These are phyloP conservation scores for Metschnikowia sp. DNA, from an alignment of 805 yeast genomes.

Conservation along the genomic window DNA sequence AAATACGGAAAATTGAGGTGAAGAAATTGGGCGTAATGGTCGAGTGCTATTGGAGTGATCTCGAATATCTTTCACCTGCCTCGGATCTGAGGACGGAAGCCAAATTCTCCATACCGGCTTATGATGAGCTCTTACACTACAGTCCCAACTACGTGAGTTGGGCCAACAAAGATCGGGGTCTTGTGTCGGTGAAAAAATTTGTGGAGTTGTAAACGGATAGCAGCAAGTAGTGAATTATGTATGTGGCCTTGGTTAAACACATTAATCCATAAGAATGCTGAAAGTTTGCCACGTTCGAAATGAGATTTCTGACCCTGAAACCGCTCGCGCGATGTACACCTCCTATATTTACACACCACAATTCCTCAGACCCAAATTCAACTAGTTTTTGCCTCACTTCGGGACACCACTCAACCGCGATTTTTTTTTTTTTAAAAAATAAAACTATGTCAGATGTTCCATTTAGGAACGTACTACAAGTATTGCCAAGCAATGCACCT, in stretches of 20 bases:
- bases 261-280: background rate
- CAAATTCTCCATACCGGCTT: constrained; percentile 52
- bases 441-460: too few relatives aligned
- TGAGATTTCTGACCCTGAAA: too few relatives aligned
- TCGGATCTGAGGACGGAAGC: constrained; percentile 33
- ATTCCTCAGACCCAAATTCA: background rate
- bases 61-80: constrained; percentile 17
- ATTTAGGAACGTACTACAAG: too few relatives aligned
- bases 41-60: constrained; percentile 78
- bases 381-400: background rate
- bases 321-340: too few relatives aligned
- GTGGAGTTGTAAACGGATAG: constrained; percentile 30
- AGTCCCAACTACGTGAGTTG: constrained; percentile 63
- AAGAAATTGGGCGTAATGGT: constrained; percentile 53
- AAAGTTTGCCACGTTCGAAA: background rate
- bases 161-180: constrained; percentile 65
- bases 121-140: constrained; percentile 63
- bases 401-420: background rate
- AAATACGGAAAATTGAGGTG: constrained; percentile 26
- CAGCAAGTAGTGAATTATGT: background rate
- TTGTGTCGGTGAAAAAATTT: constrained; percentile 56
- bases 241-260: background rate
- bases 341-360: too few relatives aligned
- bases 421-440: too few relatives aligned
- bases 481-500: too few relatives aligned